These are phyloP conservation scores for Venturia carpophila DNA, from an alignment of 2,329 filamentous ascomycete genomes.

Conservation along the genomic window DNA sequence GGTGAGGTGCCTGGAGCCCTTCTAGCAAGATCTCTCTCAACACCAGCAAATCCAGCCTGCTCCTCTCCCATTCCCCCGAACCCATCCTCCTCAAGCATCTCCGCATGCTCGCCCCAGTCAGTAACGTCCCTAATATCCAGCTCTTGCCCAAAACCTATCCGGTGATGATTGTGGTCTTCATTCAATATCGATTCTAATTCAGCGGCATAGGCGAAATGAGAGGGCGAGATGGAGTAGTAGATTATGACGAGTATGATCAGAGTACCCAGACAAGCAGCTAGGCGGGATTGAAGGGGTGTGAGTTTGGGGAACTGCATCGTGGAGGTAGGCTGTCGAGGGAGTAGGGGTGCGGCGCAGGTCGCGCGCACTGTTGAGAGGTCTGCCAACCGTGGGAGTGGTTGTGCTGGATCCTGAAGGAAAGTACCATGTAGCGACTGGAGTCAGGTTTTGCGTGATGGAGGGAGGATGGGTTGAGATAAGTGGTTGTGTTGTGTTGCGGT, in stretches of 20 bases:
- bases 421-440: not conserved
- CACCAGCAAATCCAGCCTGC: conserved; percentile 52
- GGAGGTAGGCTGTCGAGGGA: not conserved
- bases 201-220: conserved; percentile 53
- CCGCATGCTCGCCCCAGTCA: conserved; percentile 8
- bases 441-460: not conserved
- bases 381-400: not conserved
- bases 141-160: conserved; percentile 33
- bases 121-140: conserved; percentile 17
- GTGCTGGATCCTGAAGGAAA: not conserved
- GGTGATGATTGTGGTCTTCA: conserved; percentile 42
- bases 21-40: conserved; percentile 53
- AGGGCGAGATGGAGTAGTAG: conserved; percentile 53
- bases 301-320: conserved; percentile 44
- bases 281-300: conserved; percentile 63
- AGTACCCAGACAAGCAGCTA: conserved; percentile 58
- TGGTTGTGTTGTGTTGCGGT: conserved; percentile 1
- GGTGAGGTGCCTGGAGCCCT: conserved; percentile 45
- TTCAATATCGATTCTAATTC: conserved; percentile 42
- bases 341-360: not conserved
- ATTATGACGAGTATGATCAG: conserved; percentile 53
- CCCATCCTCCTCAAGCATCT: conserved; percentile 21
- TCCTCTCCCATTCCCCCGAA: conserved; percentile 38
- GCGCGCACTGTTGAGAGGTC: conserved; percentile 2
- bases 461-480: not conserved